Base-by-base conservation (phyloP, 306 rosid genomes). In the Vigna trinervia region DNA sequence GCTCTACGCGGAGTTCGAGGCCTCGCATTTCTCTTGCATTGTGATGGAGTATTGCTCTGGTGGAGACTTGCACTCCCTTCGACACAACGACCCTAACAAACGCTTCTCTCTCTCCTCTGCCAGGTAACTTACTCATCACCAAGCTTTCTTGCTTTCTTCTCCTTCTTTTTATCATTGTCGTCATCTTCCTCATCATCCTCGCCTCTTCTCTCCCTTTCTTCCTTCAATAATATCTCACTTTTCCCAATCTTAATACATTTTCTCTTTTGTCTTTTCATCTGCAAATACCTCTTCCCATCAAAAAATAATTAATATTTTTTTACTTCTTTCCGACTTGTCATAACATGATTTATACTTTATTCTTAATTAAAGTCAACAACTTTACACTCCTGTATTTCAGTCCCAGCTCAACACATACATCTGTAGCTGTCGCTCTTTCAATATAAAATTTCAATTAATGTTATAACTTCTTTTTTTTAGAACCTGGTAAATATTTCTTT, bases 11-110 rank as follows among this genome's bases (percentile, higher is more conserved):
- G 97, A 95, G 87, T 95, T 95, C 50, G 99, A 95, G 43, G 97
- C 97, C 1, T 95, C 99, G 0, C 85, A 92, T 83, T 92, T 87
- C 81, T 92, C 99, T 14, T 95, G 99, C 87, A 86, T 95, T 86
- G 99, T 95, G 17, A 95, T 95, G 97, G 99, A 95, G 94, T 95
- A 80, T 66, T 92, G 99, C 17, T 87, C 94, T 65, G 97, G 98
- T 23, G 99, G 99, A 0, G 99, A 95, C 73, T 77, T 95, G 76
- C 99, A 95, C 81, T 91, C 99, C 3, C 93, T 95, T 54, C 81
- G 96, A 17, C 97, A 92, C 62, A 89, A 71, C 11, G 93, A 88
- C 78, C 94, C 87, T 4, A 84, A 82, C 36, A 84, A 85, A 4
- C 96, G 99, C 53, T 95, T 95, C 84, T 83, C 98, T 78, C 89